These are phyloP conservation scores for Alternaria ventricosa DNA, from an alignment of 2,329 filamentous ascomycete species.

Conservation along the genomic window DNA sequence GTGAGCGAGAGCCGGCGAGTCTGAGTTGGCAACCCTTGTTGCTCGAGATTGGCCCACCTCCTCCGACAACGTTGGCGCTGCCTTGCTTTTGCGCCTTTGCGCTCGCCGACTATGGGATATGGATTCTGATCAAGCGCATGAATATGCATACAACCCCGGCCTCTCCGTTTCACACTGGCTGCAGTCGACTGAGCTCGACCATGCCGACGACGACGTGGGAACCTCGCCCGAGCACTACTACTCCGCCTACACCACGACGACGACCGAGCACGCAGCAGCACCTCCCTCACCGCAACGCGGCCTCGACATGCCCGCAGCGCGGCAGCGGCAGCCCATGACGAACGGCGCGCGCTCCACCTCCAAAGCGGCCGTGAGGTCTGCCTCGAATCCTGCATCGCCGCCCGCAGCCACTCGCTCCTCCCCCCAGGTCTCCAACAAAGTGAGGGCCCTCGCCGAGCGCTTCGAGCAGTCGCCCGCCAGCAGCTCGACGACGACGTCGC, in stretches of 20 bases:
- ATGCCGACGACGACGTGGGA: constrained; percentile 27
- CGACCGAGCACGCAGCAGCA: constrained; percentile 17
- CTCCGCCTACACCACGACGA: constrained; percentile 29
- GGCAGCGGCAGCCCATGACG: constrained; percentile 37
- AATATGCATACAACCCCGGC: constrained; percentile 19
- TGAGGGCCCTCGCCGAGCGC: constrained; percentile 46
- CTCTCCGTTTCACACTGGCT: constrained; percentile 35
- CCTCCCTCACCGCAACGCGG: constrained; percentile 15
- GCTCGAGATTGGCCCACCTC: constrained; percentile 14
- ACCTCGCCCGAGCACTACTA: constrained; percentile 39
- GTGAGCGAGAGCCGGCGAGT: not conserved
- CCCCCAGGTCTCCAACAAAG: constrained; percentile 38
- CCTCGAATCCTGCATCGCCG: constrained; percentile 40
- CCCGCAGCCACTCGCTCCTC: constrained; percentile 29
- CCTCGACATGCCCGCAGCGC: constrained; percentile 22
- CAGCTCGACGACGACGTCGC: constrained; percentile 27
- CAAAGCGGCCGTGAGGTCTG: constrained; percentile 35
- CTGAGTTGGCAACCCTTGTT: constrained; percentile 11
- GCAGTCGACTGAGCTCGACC: constrained; percentile 37
- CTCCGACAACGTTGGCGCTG: constrained; percentile 15
- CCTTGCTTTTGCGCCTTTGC: constrained; percentile 16
- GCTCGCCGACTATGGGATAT: constrained; percentile 21
- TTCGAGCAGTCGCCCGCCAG: constrained; percentile 44
- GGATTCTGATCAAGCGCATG: constrained; percentile 19
- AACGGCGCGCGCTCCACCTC: constrained; percentile 37